phyloP scores from a whole-genome alignment of 352 stramenopile species.

The Globisporangium camurandrum region DNA sequence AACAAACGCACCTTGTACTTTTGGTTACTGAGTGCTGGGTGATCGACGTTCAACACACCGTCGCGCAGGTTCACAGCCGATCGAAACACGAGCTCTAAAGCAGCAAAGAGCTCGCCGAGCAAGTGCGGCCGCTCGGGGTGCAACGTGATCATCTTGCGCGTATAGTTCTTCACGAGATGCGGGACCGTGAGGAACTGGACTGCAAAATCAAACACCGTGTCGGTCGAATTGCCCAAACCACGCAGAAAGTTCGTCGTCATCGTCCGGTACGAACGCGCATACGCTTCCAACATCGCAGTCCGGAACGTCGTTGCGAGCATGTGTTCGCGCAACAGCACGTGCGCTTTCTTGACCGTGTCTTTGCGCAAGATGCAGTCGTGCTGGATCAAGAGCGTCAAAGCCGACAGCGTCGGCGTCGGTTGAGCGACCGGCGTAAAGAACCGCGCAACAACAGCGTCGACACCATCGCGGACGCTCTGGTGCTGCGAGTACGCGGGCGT shows the following conservation, averaged over 20 bases:
- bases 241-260: constrained; percentile 78
- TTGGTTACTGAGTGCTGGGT: constrained; percentile 66
- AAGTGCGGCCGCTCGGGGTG: constrained; percentile 50
- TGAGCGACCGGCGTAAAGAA: constrained; percentile 22
- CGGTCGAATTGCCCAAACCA: constrained; percentile 71
- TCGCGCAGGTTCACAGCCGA: constrained; percentile 38
- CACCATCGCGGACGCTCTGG: constrained; percentile 56
- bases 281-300: constrained; percentile 67
- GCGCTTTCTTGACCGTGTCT: constrained; percentile 39
- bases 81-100: constrained; percentile 55
- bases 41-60: constrained; percentile 54
- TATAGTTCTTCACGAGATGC: constrained; percentile 75
- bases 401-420: constrained; percentile 12
- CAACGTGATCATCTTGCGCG: constrained; percentile 33
- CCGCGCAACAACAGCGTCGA: constrained; percentile 37
- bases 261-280: constrained; percentile 52
- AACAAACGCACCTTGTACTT: constrained; percentile 75
- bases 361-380: constrained; percentile 69
- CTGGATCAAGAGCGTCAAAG: constrained; percentile 44
- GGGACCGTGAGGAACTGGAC: constrained; percentile 83
- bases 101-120: constrained; percentile 51
- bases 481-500: constrained; percentile 43
- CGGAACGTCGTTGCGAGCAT: constrained; percentile 68
- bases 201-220: constrained; percentile 86
- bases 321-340: constrained; percentile 68